Percentiles rank a stretch among this genome's conserved stretches.
Conservation (phyloP, 1,284 basidiomycete genomes). For the Ceratorhiza oryzae-sativae region DNA sequence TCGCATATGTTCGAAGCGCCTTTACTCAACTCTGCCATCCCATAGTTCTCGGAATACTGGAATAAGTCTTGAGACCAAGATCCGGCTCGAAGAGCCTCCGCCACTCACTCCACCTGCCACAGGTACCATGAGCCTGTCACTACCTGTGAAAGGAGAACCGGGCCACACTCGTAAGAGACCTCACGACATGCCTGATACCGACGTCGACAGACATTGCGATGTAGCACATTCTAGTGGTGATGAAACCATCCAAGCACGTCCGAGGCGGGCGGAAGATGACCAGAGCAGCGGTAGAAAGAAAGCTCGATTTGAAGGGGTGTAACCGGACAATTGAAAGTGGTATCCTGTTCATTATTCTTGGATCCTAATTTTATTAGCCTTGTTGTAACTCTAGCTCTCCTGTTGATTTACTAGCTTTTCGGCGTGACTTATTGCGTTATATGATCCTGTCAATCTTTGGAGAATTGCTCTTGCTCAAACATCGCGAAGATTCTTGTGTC, state of each 20-base stretch:
- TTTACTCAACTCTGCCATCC: too few relatives aligned
- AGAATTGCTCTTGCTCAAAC: too few relatives aligned
- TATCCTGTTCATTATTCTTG: neutral
- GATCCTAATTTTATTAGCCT: neutral
- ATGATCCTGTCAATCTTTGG: too few relatives aligned
- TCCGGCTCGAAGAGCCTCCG: conserved; percentile 19
- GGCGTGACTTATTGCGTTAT: too few relatives aligned
- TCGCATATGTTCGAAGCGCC: too few relatives aligned
- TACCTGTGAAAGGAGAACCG: neutral
- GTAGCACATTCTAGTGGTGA: conserved; percentile 8
- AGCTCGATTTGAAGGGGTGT: neutral
- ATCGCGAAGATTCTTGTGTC: too few relatives aligned
- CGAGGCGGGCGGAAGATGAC: neutral
- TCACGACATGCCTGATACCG: conserved; percentile 35
- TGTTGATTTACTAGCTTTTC: neutral
- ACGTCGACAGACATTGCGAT: conserved; percentile 29
- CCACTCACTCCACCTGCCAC: conserved; percentile 1
- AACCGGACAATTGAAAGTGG: neutral
- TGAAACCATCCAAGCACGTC: neutral
- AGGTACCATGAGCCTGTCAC: neutral
- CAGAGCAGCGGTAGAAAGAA: conserved; percentile 11
- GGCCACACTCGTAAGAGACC: conserved; percentile 36
- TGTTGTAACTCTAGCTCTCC: neutral
- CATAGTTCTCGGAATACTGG: neutral
- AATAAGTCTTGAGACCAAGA: neutral